These are phyloP conservation scores for Kappamyces sp. DNA, from an alignment of 192 early-diverging fungal species.

Conservation along the genomic window DNA sequence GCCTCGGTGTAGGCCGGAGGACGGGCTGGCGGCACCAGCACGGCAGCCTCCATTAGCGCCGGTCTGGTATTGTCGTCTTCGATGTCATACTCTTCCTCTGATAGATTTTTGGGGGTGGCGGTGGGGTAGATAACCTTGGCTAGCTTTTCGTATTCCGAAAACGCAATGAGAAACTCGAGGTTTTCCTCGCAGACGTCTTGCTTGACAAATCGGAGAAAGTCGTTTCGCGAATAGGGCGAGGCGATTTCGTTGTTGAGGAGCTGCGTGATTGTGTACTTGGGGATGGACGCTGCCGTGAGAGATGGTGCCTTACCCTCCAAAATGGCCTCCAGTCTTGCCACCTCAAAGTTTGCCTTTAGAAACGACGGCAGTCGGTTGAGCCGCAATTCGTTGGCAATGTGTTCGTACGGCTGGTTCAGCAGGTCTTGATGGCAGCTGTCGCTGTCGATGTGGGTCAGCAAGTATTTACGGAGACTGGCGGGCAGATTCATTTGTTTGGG, in stretches of 20 bases:
- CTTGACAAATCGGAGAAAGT: neutral
- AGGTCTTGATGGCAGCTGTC: constrained; percentile 4
- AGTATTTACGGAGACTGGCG: neutral
- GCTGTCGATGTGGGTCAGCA: neutral
- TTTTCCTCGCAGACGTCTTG: constrained; percentile 10
- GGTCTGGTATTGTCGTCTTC: too few species aligned
- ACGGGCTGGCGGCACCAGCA: too few species aligned
- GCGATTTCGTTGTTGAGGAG: constrained; percentile 7
- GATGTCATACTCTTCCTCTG: neutral
- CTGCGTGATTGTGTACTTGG: constrained; percentile 4
- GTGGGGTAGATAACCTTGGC: neutral
- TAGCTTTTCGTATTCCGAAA: constrained; percentile 1
- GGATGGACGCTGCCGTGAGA: neutral
- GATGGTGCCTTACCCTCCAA: neutral
- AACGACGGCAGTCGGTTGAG: neutral
- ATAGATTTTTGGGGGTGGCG: neutral
- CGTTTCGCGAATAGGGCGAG: neutral
- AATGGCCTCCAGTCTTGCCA: neutral
- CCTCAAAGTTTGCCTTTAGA: neutral
- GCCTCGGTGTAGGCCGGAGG: too few species aligned
- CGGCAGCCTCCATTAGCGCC: too few species aligned
- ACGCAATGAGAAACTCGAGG: constrained; percentile 11
- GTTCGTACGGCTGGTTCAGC: constrained; percentile 7
- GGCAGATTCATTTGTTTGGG: constrained; percentile 4
- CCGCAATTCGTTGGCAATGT: constrained; percentile 5